Evolutionary conservation across 768 basidiomycete genomes (phyloP).

Genomic region (Lactifluus pinguis): DNA sequence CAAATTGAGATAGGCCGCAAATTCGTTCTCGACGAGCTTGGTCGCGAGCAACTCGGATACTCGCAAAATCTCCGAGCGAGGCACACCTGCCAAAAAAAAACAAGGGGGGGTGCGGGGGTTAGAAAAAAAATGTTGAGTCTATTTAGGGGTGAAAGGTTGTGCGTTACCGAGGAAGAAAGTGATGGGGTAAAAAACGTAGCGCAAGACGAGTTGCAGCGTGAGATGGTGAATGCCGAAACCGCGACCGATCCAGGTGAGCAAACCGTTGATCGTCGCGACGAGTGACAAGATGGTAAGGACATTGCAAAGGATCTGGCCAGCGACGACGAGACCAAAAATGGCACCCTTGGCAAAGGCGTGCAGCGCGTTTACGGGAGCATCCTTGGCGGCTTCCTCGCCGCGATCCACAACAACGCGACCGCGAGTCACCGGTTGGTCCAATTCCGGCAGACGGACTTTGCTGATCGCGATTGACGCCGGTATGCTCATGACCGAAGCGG

Average conservation of each 20-base stretch:
- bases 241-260: constrained; percentile 82
- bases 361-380: constrained; percentile 64
- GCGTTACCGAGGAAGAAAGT: constrained; percentile 56
- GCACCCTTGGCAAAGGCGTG: constrained; percentile 88
- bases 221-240: constrained; percentile 78
- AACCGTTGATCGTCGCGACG: constrained; percentile 71
- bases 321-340: constrained; percentile 75
- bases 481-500: constrained; percentile 90
- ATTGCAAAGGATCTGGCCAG: constrained; percentile 83
- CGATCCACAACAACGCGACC: constrained; percentile 75
- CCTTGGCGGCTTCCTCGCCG: constrained; percentile 44
- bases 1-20: constrained; percentile 60
- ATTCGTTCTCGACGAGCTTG: constrained; percentile 84
- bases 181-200: constrained; percentile 84
- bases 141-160: neutral
- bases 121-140: no score
- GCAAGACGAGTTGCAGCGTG: constrained; percentile 75
- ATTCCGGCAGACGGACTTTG: constrained; percentile 79
- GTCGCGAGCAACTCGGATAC: constrained; percentile 78
- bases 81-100: constrained; percentile 45
- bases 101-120: neutral
- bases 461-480: constrained; percentile 90
- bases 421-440: constrained; percentile 78
- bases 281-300: constrained; percentile 80
- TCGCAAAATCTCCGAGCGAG: constrained; percentile 67